phyloP scores from a whole-genome alignment of 495 filamentous ascomycete genomes.

The Podospora bellae-mahoneyi region DNA sequence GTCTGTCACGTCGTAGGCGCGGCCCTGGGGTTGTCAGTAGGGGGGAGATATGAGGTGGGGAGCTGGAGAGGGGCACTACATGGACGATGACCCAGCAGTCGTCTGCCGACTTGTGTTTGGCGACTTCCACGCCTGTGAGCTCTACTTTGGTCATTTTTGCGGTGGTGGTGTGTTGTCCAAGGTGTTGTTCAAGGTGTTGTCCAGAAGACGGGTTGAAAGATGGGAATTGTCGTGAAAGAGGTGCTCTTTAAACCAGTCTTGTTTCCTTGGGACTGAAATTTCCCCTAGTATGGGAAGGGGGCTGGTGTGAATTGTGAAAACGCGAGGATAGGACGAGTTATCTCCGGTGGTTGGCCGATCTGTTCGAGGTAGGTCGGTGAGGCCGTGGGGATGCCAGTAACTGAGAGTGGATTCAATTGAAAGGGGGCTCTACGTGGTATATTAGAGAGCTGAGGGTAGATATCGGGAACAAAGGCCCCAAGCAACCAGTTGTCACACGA shows the following conservation, averaged over 20 bases:
- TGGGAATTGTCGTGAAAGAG: background rate
- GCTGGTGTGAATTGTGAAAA: background rate
- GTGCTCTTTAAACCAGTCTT: background rate
- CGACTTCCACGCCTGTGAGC: slow-evolving; percentile 61
- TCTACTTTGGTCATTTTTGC: slow-evolving; percentile 26
- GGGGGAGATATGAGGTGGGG: background rate
- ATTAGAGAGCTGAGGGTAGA: background rate
- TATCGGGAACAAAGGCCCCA: background rate
- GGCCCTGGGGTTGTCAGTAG: slow-evolving; percentile 24
- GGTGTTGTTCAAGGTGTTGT: background rate
- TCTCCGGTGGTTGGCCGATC: background rate
- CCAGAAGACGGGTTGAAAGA: background rate
- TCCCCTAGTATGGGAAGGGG: background rate
- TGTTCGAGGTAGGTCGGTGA: background rate
- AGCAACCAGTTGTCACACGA: background rate
- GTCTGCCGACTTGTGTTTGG: slow-evolving; percentile 62
- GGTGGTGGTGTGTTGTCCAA: background rate
- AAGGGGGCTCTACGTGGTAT: background rate
- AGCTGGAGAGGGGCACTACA: slow-evolving; percentile 31
- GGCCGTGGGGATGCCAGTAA: background rate
- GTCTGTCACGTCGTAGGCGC: slow-evolving; percentile 80
- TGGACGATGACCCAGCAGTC: slow-evolving; percentile 82
- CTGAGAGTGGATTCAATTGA: background rate
- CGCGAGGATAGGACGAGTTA: background rate
- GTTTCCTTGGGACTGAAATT: background rate